Percentiles rank a stretch among this genome's conserved stretches.
These are phyloP conservation scores for Saturnispora gosingensis DNA, from an alignment of 805 yeast species.

Conservation along the genomic window DNA sequence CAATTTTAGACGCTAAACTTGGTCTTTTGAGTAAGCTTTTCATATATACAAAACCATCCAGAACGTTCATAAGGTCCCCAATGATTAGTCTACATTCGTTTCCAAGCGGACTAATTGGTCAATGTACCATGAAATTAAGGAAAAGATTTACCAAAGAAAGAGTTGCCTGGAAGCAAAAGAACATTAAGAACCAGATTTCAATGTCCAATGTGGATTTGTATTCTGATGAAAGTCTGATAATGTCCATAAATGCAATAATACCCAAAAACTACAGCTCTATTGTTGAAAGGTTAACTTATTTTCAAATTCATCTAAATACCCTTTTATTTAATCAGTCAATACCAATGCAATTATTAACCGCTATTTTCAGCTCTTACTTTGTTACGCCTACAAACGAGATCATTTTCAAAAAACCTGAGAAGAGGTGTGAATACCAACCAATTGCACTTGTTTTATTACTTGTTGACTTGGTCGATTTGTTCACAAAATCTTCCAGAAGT, in stretches of 20 bases:
- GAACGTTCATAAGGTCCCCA: neutral
- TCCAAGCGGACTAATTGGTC: neutral
- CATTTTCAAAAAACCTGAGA: conserved; percentile 8
- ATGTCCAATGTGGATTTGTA: conserved; percentile 1
- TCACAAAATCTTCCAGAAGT: neutral
- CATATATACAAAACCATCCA: conserved; percentile 4
- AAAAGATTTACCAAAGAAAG: neutral
- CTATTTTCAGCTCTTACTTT: conserved; percentile 9
- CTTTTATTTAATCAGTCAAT: conserved; percentile 2
- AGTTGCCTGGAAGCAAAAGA: neutral
- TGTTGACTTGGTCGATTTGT: conserved; percentile 8
- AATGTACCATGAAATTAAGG: neutral
- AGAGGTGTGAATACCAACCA: conserved; percentile 9
- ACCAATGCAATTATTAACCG: conserved; percentile 8
- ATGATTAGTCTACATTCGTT: neutral
- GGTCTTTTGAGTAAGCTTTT: neutral
- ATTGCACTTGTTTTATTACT: conserved; percentile 10
- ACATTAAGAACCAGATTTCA: neutral
- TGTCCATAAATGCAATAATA: conserved; percentile 2
- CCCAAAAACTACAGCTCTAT: conserved; percentile 7
- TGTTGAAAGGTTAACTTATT: conserved; percentile 10
- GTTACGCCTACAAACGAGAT: neutral
- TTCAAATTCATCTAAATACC: conserved; percentile 7
- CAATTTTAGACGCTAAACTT: neutral
- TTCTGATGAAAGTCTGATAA: neutral